Base-by-base conservation (phyloP, 2,329 filamentous ascomycete genomes). In the Aureobasidium mangrovei region DNA sequence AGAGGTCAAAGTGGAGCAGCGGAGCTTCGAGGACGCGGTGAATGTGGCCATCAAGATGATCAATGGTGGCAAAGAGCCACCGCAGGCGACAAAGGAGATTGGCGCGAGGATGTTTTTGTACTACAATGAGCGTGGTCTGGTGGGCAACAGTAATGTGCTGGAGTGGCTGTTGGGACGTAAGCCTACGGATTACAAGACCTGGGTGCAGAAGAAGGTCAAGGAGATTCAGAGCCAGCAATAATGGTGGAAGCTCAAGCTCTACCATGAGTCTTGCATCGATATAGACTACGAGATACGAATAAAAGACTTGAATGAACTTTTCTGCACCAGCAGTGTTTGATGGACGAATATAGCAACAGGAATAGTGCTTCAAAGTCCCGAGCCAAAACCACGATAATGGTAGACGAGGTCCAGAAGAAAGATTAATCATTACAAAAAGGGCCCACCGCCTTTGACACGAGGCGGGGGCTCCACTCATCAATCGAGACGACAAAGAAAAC, bases 81-180 rank as follows among this genome's bases (percentile, higher is more conserved):
- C 41, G 1, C 33, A 18, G 3, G 9, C 32, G 36, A 57, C 41
- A 12, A 53, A 42, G 26, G 55, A 61, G 39, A 52, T 51, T 26
- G 33, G 44, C 2, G 43, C 48, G 41, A 55, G 59, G 51, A 54
- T 62, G 58, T 40, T 61, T 5, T 47, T 61, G 41, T 62, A 59
- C 40, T 63, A 63, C 51, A 60, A 60, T 18, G 48, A 42, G 35
- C 55, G 56, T 18, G 61, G 61, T 0, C 39, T 62, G 43, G 35
- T 61, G 2, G 61, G 61, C 6, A 63, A 59, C 36, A 36, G 52
- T n/a, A 60, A 60, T 39, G 57, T 59, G n/a, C 26, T 61, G 45
- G 55, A 56, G 35, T 52, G 48, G 59, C n/a, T 63, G 39, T 35
- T 62, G 41, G 61, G 57, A 8, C 49, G 58, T 40, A 54, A 57